Base-by-base conservation (phyloP, 805 yeast species). In the Monosporozyma unispora region DNA sequence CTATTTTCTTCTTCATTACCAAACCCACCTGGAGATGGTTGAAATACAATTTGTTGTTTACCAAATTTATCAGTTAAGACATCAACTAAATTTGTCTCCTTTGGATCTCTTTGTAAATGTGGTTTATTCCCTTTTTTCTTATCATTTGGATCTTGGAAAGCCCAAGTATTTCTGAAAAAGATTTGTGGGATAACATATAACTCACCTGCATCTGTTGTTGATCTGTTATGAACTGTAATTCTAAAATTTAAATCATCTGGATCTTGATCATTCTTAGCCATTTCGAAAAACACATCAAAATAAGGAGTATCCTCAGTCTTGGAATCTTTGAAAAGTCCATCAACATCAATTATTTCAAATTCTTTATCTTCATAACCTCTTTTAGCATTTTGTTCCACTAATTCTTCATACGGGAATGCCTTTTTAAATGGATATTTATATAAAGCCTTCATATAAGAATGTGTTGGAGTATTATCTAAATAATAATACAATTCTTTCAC, bases 401-500 rank as follows among this genome's bases (percentile, higher is more conserved):
- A 71, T 59, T 88, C 75, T 61, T 85, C 75, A 67, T 89, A 89
- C 0, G 97, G 97, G 67, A 78, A 89, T n/a, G 63, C 50, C 68
- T 80, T 79, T 38, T 73, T 71, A 54, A 87, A 95, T 12, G 97
- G 96, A 64, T 89, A 89, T 72, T 90, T 90, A 77, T 89, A 89
- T 51, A 87, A 73, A 57, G 82, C 87, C 71, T 90, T 89, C 85
- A 87, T 84, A 70, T 90, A 89, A 31, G 95, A 82, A 69, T 89
- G 96, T 6, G 96, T 78, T 5, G 97, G 97, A 10, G 95, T 86
- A 68, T 87, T 89, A 69, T 89, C 97, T 53, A 90, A 73, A 61
- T 90, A 88, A 63, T 80, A 89, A 64, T 86, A 86, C 57, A 82
- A 66, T 62, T 86, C 95, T 70, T 89, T 89, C 51, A 87, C 96